Evolutionary conservation across 257 asterid genomes (phyloP).

Genomic region (Catharanthus roseus): DNA sequence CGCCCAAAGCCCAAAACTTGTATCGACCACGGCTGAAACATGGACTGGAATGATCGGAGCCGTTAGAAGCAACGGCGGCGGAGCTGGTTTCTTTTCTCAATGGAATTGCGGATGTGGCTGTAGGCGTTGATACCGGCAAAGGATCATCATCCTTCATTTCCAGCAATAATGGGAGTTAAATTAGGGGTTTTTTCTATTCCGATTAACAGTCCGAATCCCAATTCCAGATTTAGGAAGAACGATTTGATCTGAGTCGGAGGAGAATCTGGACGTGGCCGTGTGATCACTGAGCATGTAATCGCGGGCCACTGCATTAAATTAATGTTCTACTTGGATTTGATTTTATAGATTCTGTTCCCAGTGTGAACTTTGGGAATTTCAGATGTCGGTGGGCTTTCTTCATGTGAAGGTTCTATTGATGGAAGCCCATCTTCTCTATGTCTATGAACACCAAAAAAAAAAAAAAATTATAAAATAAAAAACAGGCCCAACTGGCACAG

Average conservation of each 20-base stretch:
- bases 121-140: constrained; percentile 72
- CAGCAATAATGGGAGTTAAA: too few relatives aligned
- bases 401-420: neutral
- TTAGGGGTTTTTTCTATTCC: too few relatives aligned
- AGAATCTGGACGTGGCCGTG: neutral
- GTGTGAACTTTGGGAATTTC: neutral
- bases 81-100: constrained; percentile 15
- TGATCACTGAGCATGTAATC: neutral
- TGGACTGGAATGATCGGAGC: constrained; percentile 12
- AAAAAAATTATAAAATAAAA: too few relatives aligned
- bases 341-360: neutral
- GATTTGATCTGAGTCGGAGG: constrained; percentile 3
- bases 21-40: constrained; percentile 51
- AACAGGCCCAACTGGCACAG: too few relatives aligned
- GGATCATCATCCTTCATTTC: constrained; percentile 63
- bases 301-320: neutral
- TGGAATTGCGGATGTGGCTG: constrained; percentile 32
- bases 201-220: neutral
- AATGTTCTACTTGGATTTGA: neutral
- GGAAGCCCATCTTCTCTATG: neutral
- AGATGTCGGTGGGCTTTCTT: neutral
- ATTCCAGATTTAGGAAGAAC: neutral
- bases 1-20: constrained; percentile 71
- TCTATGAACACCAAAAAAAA: too few relatives aligned
- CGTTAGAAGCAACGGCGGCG: constrained; percentile 15